Evolutionary conservation across 148 eudicot genomes (phyloP).

Genomic region (Amaranthus cruentus): DNA sequence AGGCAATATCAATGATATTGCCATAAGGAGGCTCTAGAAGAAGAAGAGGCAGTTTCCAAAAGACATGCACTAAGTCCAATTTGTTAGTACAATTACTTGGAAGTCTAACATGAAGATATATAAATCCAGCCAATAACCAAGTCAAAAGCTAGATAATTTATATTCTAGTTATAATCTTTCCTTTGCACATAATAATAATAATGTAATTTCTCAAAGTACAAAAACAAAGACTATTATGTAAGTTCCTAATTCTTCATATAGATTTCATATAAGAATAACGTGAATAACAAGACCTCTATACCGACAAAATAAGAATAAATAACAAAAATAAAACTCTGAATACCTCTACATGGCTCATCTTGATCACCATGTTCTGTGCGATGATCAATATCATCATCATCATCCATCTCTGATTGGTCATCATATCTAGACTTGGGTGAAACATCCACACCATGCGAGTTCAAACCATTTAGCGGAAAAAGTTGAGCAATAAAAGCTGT

Average conservation of each 20-base stretch:
- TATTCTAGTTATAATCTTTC: too few relatives aligned
- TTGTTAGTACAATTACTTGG: too few relatives aligned
- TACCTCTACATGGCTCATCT: constrained; percentile 40
- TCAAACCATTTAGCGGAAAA: constrained; percentile 35
- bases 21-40: background rate
- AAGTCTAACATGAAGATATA: too few relatives aligned
- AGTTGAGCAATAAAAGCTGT: constrained; percentile 66
- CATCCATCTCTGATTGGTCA: constrained; percentile 24
- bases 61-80: background rate
- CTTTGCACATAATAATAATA: too few relatives aligned
- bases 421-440: constrained; percentile 35
- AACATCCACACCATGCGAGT: constrained; percentile 32
- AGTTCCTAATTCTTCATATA: background rate
- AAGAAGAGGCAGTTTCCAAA: background rate
- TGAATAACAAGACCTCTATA: background rate
- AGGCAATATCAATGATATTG: background rate
- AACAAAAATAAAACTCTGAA: background rate
- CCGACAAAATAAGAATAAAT: background rate
- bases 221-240: background rate
- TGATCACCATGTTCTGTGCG: constrained; percentile 23
- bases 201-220: background rate
- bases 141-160: too few relatives aligned
- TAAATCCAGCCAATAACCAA: too few relatives aligned
- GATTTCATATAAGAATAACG: background rate
- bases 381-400: constrained; percentile 28